Evolutionary conservation across 2,329 filamentous ascomycete species (phyloP).

Genomic region (Fusarium sp.): DNA sequence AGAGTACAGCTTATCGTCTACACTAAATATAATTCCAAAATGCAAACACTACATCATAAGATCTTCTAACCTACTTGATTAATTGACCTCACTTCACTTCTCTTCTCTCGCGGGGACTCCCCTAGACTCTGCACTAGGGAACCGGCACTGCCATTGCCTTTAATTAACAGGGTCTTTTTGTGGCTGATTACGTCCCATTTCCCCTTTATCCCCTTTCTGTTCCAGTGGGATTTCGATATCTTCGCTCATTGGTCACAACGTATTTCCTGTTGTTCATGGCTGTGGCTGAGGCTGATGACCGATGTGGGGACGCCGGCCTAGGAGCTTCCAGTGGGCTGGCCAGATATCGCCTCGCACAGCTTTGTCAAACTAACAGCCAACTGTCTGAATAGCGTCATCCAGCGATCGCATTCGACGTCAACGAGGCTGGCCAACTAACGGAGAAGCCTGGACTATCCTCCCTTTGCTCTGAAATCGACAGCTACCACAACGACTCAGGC

Average conservation of each 20-base stretch:
- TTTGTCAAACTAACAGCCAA: slow-evolving; percentile 7
- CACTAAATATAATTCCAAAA: rapidly evolving
- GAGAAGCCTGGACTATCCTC: background rate
- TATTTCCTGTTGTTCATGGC: slow-evolving; percentile 8
- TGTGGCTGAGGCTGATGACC: slow-evolving; percentile 5
- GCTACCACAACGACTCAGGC: background rate
- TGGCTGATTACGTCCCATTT: slow-evolving; percentile 31
- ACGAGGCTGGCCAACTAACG: background rate
- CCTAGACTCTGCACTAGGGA: background rate
- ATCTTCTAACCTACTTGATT: too few relatives aligned
- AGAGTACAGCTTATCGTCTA: background rate
- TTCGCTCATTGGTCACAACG: slow-evolving; percentile 8
- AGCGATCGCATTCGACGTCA: background rate
- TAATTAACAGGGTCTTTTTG: slow-evolving; percentile 37
- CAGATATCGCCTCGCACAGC: slow-evolving; percentile 31
- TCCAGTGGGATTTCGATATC: background rate
- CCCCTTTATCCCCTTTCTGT: slow-evolving; percentile 20
- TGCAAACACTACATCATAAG: background rate
- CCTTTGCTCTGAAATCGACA: background rate
- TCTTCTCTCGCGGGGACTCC: background rate
- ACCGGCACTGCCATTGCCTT: slow-evolving; percentile 11
- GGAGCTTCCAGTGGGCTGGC: slow-evolving; percentile 30
- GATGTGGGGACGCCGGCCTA: slow-evolving; percentile 18
- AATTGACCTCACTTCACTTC: background rate
- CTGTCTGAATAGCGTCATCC: background rate